Evolutionary conservation across 306 rosid species (phyloP), one percentile per base, ranked within the genome.

Genomic region (Gleditsia sinensis): DNA sequence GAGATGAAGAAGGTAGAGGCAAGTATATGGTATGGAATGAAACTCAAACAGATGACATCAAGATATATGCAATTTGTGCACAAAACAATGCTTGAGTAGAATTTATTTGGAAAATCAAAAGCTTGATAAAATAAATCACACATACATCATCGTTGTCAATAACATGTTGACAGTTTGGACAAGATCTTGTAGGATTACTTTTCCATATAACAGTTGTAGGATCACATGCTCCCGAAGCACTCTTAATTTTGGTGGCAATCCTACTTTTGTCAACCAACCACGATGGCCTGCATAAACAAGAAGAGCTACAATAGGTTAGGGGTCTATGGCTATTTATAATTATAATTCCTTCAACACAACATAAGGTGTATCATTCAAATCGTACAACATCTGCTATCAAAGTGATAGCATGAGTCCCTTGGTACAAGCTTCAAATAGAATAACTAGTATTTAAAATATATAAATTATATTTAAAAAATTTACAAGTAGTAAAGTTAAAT

Each of bases 101-200:
- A 39, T 43, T 39, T 28, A 67, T 80, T 50, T 28, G 28, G 67
- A 42, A 32, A 73, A 58, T 39, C 12, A 60, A 66, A 24, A 65
- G 7, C 8, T n/a, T 27, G 34, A 25, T 61, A 40, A n/a, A 34
- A 5, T 25, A 11, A 27, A 20, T 34, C 24, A 46, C 21, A 49
- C 78, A n/a, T 87, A 90, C 98, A 66, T 90, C 95, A 78, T 83
- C 87, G 80, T 93, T 93, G 83, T 93, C 98, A 48, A 93, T 90
- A 60, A 54, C 59, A 77, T 84, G 70, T 9, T 81, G 82, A 75
- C 98, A 93, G 49, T 84, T 90, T 24, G 98, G 98, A 75, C 98
- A 93, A 65, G 90, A 61, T 84, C 78, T 87, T 33, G 90, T 75
- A 4, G 98, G 98, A 75, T 93, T 88, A 85, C 90, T 93, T 72